Conservation (phyloP, 1,139 yeast species). For the Tardiomyces blankii region DNA sequence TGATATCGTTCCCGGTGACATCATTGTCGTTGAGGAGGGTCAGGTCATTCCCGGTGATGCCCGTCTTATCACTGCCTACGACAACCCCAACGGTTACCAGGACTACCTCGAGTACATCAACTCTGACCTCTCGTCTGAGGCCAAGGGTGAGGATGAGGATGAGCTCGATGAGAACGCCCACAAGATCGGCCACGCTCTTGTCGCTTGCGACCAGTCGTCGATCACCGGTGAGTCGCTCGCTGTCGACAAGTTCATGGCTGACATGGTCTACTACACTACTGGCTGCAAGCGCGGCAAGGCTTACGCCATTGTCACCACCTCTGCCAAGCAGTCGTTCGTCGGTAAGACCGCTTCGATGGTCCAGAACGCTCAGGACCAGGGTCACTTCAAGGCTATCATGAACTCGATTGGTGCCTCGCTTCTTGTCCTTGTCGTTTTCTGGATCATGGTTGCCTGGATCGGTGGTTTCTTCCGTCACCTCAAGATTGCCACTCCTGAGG, state of each 20-base stretch:
- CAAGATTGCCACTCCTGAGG: slow-evolving; percentile 77
- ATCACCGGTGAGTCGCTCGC: slow-evolving; percentile 78
- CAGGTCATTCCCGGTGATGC: slow-evolving; percentile 76
- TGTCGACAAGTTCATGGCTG: slow-evolving; percentile 60
- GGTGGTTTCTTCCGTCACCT: slow-evolving; percentile 74
- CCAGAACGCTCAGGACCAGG: slow-evolving; percentile 63
- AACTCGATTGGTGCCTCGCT: slow-evolving; percentile 72
- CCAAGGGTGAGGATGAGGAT: slow-evolving; percentile 61
- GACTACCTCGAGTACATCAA: slow-evolving; percentile 30
- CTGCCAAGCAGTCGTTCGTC: slow-evolving; percentile 61
- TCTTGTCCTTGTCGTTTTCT: slow-evolving; percentile 58
- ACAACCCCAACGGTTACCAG: slow-evolving; percentile 28
- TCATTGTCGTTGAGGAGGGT: slow-evolving; percentile 56
- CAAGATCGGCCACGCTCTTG: slow-evolving; percentile 34
- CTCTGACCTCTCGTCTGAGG: slow-evolving; percentile 54
- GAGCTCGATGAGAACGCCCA: slow-evolving; percentile 48
- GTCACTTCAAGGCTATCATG: slow-evolving; percentile 76
- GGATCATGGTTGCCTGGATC: slow-evolving; percentile 62
- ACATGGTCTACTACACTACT: slow-evolving; percentile 44
- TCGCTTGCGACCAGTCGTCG: slow-evolving; percentile 71
- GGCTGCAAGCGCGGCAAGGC: slow-evolving; percentile 77
- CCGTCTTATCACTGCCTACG: slow-evolving; percentile 46
- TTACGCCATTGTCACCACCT: slow-evolving; percentile 60
- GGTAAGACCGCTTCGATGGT: slow-evolving; percentile 76
- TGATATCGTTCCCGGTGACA: slow-evolving; percentile 72